Conservation (phyloP, 805 yeast genomes). For the Lipomyces orientalis region DNA sequence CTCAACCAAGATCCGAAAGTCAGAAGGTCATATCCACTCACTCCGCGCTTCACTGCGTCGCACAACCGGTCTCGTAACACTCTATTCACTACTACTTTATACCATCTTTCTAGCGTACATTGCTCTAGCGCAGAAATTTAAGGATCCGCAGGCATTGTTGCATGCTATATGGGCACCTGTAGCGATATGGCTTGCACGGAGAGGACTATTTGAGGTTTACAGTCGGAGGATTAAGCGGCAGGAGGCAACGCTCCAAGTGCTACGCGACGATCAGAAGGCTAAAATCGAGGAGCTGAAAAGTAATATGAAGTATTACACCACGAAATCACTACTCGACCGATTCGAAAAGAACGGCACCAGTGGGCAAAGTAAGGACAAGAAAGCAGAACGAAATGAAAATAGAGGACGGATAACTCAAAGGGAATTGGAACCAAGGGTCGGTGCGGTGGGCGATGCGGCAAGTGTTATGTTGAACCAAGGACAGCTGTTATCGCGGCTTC, state of each 20-base stretch:
- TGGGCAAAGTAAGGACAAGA: conserved; percentile 42
- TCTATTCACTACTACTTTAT: conserved; percentile 45
- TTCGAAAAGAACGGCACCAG: conserved; percentile 61
- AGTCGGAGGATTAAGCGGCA: conserved; percentile 39
- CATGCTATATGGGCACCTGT: conserved; percentile 33
- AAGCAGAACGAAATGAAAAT: neutral
- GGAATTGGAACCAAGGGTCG: neutral
- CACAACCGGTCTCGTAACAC: conserved; percentile 42
- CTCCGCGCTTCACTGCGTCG: conserved; percentile 40
- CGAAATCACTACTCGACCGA: conserved; percentile 73
- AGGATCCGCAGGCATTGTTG: conserved; percentile 16
- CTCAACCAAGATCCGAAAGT: conserved; percentile 41
- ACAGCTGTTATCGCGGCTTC: neutral
- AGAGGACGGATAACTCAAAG: neutral
- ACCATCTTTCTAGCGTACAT: conserved; percentile 37
- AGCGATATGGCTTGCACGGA: conserved; percentile 25
- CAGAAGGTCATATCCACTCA: conserved; percentile 32
- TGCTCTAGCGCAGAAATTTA: conserved; percentile 26
- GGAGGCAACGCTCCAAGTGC: conserved; percentile 43
- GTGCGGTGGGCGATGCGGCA: neutral
- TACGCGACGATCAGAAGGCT: conserved; percentile 55
- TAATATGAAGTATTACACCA: conserved; percentile 74
- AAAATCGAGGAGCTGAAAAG: conserved; percentile 72
- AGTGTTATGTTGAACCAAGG: neutral
- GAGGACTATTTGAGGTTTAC: conserved; percentile 19